Base-by-base conservation (phyloP, 208 protist species). In the Trypanosomatidae sp. region DNA sequence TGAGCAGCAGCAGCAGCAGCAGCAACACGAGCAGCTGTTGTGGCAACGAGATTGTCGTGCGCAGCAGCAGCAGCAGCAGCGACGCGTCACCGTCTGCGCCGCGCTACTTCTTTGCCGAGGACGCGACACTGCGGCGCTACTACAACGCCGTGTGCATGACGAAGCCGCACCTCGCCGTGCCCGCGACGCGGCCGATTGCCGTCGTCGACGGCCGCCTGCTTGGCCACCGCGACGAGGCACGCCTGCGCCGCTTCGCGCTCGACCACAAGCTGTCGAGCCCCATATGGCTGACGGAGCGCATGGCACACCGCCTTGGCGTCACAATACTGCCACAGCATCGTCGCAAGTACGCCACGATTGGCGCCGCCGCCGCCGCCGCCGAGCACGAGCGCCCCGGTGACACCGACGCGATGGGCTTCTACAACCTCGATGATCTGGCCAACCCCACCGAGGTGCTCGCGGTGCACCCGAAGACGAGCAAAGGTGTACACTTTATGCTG, bases 251-350 rank as follows among this genome's bases (percentile, higher is more conserved):
- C 5, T 84, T 85, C 56, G 66, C 79, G 7, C 61, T 92, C n/a
- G 73, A 76, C 38, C 56, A 87, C 55, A 87, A 87, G 51, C 59
- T 92, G 32, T 87, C 84, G 39, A 92, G 84, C 39, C 84, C 84
- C 18, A 62, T 92, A 45, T 92, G 84, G 79, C 49, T 92, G n/a
- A 88, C 66, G 1, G 66, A 71, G 20, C 18, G 53, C 8, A 51
- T 47, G 4, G 84, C 79, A 13, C 43, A 41, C 13, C 66, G 68
- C 19, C 56, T 89, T 45, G 84, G 84, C 6, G 71, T 92, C 4
- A 50, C 44, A 15, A 87, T 92, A 33, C 57, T 61, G 8, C 63
- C 64, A 6, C 64, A 67, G 24, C 55, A 84, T 48, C 42, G 53
- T 18, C 66, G 60, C 28, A 60, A 82, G 35, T 88, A 61, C 51